phyloP scores from a whole-genome alignment of 805 yeast species.

The Lachancea meyersii region DNA sequence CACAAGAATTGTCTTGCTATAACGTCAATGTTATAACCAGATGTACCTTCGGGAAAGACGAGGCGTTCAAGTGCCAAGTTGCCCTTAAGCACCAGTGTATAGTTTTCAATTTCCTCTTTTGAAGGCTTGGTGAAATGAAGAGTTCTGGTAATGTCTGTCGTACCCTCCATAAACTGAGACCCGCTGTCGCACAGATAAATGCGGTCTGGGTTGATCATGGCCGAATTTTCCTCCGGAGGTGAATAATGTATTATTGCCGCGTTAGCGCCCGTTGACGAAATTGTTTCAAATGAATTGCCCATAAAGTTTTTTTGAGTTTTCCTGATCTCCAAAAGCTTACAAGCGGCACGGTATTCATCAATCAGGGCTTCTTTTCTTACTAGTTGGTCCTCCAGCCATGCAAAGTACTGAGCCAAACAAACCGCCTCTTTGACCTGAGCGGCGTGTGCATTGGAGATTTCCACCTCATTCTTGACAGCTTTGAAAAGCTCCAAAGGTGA shows the following conservation, averaged over 20 bases:
- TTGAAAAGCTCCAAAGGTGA: slow-evolving; percentile 66
- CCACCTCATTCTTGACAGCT: slow-evolving; percentile 67
- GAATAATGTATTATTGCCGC: slow-evolving; percentile 72
- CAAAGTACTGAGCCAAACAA: slow-evolving; percentile 63
- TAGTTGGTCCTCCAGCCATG: slow-evolving; percentile 74
- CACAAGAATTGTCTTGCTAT: slow-evolving; percentile 80
- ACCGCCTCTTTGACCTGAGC: slow-evolving; percentile 85
- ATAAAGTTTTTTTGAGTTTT: slow-evolving; percentile 47
- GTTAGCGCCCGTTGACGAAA: slow-evolving; percentile 70
- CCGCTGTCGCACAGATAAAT: slow-evolving; percentile 85
- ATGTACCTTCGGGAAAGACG: slow-evolving; percentile 67
- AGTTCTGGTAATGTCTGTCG: slow-evolving; percentile 93
- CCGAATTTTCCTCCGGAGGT: slow-evolving; percentile 53
- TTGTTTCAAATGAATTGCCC: slow-evolving; percentile 71
- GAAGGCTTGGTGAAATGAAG: slow-evolving; percentile 58
- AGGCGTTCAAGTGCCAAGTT: slow-evolving; percentile 80
- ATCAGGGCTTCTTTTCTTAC: slow-evolving; percentile 37
- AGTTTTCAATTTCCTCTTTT: slow-evolving; percentile 53
- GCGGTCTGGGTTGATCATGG: slow-evolving; percentile 57
- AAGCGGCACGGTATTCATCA: slow-evolving; percentile 62
- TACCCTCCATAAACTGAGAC: slow-evolving; percentile 87
- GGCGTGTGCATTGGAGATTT: slow-evolving; percentile 58
- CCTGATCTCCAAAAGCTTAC: slow-evolving; percentile 51
- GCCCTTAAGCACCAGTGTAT: slow-evolving; percentile 85
- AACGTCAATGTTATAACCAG: slow-evolving; percentile 71